Evolutionary conservation across 805 yeast genomes (phyloP), one percentile per base, ranked within the genome.

Genomic region (Monosporozyma aerobia): DNA sequence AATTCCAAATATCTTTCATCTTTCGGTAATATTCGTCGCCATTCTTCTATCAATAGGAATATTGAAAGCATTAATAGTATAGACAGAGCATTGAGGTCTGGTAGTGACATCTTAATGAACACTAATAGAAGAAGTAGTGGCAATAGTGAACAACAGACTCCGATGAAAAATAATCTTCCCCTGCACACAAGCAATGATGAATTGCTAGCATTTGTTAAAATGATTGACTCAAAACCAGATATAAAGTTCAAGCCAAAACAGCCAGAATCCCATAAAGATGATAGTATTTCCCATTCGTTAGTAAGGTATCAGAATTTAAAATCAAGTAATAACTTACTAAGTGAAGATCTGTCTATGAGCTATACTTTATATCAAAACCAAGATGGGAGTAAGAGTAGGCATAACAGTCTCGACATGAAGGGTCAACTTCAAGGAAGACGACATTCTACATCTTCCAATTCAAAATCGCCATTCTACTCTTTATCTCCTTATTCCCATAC

Each of bases 1-100:
- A 72, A 83, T 0, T 84, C 87, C 1, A 75, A 82, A 56, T 85
- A 83, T 57, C 78, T 87, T 2, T 81, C 92, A 0, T 83, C 90
- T 0, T 84, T 84, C 65, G 87, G 87, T 0, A 81, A 83, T n/a
- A 70, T 87, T 48, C 75, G 84, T n/a, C 73, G 86, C 23, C 69
- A 70, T 49, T 70, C 79, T 10, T 69, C 75, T 54, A 52, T 70
- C 13, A 60, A 72, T 51, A 62, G 72, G 52, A 53, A 45, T 29
- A 37, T 35, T 5, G 56, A 56, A 14, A 23, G 27, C 6, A 14
- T 47, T 10, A 40, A 50, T 19, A 41, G 46, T 13, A 48, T 48
- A n/a, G 56, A 56, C 60, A 57, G 54, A 44, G 51, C 47, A 25
- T 14, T 48, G 30, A 43, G 37, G 19, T 46, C 49, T 19, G 32